Base-by-base conservation (phyloP, 768 basidiomycete species). In the Lentinula aciculospora region DNA sequence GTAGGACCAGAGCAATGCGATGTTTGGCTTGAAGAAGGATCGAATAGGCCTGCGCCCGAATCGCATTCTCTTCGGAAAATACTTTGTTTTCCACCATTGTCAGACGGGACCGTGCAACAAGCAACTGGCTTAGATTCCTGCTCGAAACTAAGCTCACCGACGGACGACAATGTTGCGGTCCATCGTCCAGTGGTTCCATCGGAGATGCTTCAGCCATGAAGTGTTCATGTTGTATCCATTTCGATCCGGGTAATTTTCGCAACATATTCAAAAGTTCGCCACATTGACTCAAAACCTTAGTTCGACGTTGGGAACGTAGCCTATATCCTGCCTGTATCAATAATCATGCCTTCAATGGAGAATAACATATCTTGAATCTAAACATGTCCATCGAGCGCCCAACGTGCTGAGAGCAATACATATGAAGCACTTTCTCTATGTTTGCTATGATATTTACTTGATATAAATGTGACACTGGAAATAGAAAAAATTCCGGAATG, bases 41-140 rank as follows among this genome's bases (percentile, higher is more conserved):
- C 46, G 17, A 12, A 17, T 27, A 28, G 46, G 28, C 28, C 53
- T 28, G 25, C 53, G 1, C 36, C 32, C 17, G 53, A 34, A 27
- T 39, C 53, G 25, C 32, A 55, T 8, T 55, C 53, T 9, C 40
- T 55, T 13, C 53, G 53, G 7, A 55, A 55, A 44, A 55, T 55
- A 15, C 53, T 55, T 29, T 55, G 53, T 15, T 9, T 40, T 55
- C 40, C 53, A 25, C 19, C 19, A 7, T 31, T n/a, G 27, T 47
- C 15, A 28, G 27, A 47, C 13, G 27, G 10, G 27, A 31, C 46
- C n/a, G 5, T 17, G 9, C 37, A 39, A 39, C 37, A 12, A 17
- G n/a, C 13, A 15, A 17, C 13, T 13, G 37, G 5, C 17, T 13
- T n/a, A 17, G 13, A 39, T 39, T 13, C 13, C n/a, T 15, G 9